These are phyloP conservation scores for Teunomyces stri DNA, from an alignment of 805 yeast genomes.

Conservation along the genomic window DNA sequence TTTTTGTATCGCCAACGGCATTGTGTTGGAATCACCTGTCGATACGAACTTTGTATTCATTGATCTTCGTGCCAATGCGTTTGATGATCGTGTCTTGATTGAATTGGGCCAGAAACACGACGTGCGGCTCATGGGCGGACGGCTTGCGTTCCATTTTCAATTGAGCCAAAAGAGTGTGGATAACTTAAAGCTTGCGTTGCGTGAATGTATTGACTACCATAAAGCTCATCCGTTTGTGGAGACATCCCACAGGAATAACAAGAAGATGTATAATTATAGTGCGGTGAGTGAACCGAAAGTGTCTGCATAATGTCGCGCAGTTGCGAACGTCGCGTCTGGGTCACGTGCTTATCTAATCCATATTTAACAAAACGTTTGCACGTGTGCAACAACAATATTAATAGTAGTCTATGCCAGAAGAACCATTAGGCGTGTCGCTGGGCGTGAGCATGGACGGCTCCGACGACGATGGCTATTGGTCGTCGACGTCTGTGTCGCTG, in stretches of 20 bases:
- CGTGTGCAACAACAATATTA: background rate
- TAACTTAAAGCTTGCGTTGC: constrained; percentile 47
- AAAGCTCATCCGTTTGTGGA: constrained; percentile 9
- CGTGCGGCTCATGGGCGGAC: constrained; percentile 65
- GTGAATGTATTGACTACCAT: constrained; percentile 42
- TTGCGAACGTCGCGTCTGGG: too few species aligned
- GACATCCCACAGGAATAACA: constrained; percentile 5
- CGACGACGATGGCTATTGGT: constrained; percentile 1
- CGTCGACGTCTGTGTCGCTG: constrained; percentile 1
- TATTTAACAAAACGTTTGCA: background rate
- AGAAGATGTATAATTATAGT: constrained; percentile 14
- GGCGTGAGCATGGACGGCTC: background rate
- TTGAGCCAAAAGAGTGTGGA: constrained; percentile 30
- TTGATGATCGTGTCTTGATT: constrained; percentile 56
- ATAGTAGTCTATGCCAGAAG: background rate
- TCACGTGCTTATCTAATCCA: too few species aligned
- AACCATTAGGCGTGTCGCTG: background rate
- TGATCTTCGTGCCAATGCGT: constrained; percentile 51
- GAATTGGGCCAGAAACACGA: constrained; percentile 55
- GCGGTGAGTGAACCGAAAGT: constrained; percentile 3
- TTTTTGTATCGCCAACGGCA: constrained; percentile 52
- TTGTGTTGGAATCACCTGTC: constrained; percentile 67
- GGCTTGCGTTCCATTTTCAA: constrained; percentile 76
- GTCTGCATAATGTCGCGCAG: too few species aligned
- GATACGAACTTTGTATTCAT: constrained; percentile 83